These are phyloP conservation scores for Apiospora hydei DNA, from an alignment of 2,329 filamentous ascomycete species.

Conservation along the genomic window DNA sequence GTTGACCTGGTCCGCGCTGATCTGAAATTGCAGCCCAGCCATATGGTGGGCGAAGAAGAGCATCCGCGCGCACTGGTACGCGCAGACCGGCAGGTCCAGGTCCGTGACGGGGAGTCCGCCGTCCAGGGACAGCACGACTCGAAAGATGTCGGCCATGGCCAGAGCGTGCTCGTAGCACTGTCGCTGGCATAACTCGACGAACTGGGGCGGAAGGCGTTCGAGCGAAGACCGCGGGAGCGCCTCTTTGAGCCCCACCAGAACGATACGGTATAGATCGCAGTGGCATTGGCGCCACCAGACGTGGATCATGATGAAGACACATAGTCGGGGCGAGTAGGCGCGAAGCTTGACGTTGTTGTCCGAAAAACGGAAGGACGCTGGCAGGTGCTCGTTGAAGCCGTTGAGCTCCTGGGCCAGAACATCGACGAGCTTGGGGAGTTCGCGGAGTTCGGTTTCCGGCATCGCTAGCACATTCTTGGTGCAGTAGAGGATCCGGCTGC, in stretches of 20 bases:
- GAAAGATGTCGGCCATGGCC: slow-evolving; percentile 63
- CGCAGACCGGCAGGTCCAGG: slow-evolving; percentile 51
- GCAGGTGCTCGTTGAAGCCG: slow-evolving; percentile 60
- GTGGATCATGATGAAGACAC: slow-evolving; percentile 50
- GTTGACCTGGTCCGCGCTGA: slow-evolving; percentile 54
- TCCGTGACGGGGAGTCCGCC: slow-evolving; percentile 45
- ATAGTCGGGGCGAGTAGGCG: slow-evolving; percentile 63
- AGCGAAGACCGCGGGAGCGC: slow-evolving; percentile 44
- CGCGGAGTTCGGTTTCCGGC: slow-evolving; percentile 52
- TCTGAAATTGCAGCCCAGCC: slow-evolving; percentile 50
- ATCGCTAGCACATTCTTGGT: slow-evolving; percentile 53
- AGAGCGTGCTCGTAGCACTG: slow-evolving; percentile 48
- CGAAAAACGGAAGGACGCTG: slow-evolving; percentile 64
- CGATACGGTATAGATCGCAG: slow-evolving; percentile 53
- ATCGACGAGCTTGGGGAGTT: slow-evolving; percentile 55
- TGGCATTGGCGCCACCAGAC: slow-evolving; percentile 51
- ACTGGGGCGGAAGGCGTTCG: slow-evolving; percentile 36
- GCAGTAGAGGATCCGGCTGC: slow-evolving; percentile 61
- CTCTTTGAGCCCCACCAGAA: slow-evolving; percentile 50
- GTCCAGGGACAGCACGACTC: slow-evolving; percentile 47
- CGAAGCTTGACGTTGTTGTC: slow-evolving; percentile 63
- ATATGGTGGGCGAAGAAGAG: slow-evolving; percentile 51
- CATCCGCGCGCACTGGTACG: slow-evolving; percentile 49
- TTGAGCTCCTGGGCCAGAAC: slow-evolving; percentile 55
- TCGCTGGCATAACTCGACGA: slow-evolving; percentile 41